A percentile compares a stretch with the other conserved stretches of the same genome.
These are phyloP conservation scores for Priceomyces carsonii DNA, from an alignment of 805 yeast genomes.

Conservation along the genomic window DNA sequence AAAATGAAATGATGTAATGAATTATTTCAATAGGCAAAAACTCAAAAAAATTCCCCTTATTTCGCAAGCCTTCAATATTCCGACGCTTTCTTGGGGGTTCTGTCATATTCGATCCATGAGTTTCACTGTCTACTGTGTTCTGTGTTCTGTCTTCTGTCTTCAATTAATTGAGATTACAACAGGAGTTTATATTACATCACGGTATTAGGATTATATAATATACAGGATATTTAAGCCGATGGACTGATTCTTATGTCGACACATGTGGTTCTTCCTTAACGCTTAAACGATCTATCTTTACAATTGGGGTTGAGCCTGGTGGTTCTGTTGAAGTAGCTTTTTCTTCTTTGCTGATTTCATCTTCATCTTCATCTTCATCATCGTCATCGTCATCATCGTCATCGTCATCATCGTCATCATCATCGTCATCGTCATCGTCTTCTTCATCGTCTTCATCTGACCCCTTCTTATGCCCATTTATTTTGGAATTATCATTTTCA, in stretches of 20 bases:
- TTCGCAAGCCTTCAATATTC: neutral
- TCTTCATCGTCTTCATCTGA: conserved; percentile 22
- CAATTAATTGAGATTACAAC: no score
- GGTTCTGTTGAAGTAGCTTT: no score
- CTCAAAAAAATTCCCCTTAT: neutral
- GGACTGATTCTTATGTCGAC: no score
- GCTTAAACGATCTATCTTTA: no score
- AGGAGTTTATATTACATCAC: no score
- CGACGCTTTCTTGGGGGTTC: conserved; percentile 3
- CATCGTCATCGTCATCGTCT: conserved; percentile 34
- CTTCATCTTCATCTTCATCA: conserved; percentile 43
- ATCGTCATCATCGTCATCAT: conserved; percentile 38
- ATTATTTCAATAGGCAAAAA: conserved; percentile 1
- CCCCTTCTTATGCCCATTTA: conserved; percentile 34
- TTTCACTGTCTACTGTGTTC: no score
- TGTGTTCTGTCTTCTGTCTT: no score
- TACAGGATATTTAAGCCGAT: no score
- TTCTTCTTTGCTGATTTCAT: conserved; percentile 26
- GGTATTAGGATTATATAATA: no score
- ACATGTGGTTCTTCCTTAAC: no score
- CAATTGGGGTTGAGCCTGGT: no score
- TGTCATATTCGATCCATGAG: conserved; percentile 1
- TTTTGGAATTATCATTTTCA: conserved; percentile 37
- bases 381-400: conserved; percentile 49
- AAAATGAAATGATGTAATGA: conserved; percentile 4